Evolutionary conservation across 2,329 filamentous ascomycete genomes (phyloP), one percentile per base, ranked within the genome.

Genomic region (Colletotrichum horii): DNA sequence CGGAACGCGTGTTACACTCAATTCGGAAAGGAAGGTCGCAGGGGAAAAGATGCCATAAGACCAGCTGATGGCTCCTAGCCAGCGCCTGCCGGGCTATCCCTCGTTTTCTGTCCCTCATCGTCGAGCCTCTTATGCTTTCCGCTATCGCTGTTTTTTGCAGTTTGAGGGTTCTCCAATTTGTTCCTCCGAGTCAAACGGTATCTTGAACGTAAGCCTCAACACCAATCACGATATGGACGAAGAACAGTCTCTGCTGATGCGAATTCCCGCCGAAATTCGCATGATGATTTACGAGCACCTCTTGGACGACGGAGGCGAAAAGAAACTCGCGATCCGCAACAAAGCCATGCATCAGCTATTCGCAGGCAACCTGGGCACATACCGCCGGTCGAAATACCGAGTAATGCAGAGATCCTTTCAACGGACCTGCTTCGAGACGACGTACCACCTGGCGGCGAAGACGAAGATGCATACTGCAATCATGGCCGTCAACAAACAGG

Each of bases 381-480:
- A 78, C 34, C 76, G 77, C 15, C 83, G 87, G 22, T 83, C 81
- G n/a, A 78, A 79, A 7, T 89, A 89, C 78, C 82, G 85, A 62
- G 80, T 87, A 48, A 78, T 88, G 52, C 85, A 86, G 66, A 81
- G 82, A 8, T 82, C 83, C 15, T 80, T 88, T 36, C 80, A 84
- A 55, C 84, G 85, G 16, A 83, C 84, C 72, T 86, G 85, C 71
- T 85, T 82, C 76, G 81, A 88, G 70, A 92, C 91, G 9, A 92
- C 91, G 6, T 93, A 93, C 82, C 79, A 85, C 66, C 84, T 90
- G 61, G 82, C 86, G 60, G 85, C 88, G 69, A 84, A 84, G 77
- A 80, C 58, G 76, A 80, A 68, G 80, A 83, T 88, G 79, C 83
- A 89, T 82, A 80, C 85, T 34, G 79, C 87, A 66, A 84, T 90